A percentile compares a stretch with the other conserved stretches of the same genome.
Conservation (phyloP, 129 eudicot species). For the Artemisia tridentata region DNA sequence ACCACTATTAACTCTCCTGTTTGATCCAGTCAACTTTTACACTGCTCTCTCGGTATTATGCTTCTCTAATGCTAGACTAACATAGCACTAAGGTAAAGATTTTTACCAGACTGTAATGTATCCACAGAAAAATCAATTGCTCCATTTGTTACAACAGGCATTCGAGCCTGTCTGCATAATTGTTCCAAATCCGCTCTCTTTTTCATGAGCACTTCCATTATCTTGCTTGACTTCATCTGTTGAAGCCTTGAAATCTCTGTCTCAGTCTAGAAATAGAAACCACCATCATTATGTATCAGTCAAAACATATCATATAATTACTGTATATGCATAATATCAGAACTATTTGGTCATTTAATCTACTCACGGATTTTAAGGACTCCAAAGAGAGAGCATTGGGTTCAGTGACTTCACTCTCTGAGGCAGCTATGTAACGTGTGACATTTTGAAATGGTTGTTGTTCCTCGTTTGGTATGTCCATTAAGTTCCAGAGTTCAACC, state of each 20-base stretch:
- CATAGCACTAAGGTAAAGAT: conserved; percentile 2
- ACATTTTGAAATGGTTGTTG: conserved; percentile 58
- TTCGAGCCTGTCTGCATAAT: conserved; percentile 59
- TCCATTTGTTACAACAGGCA: conserved; percentile 43
- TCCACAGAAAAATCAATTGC: conserved; percentile 49
- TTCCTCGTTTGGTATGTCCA: conserved; percentile 75
- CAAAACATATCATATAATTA: background rate
- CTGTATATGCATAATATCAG: background rate
- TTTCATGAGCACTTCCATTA: conserved; percentile 73
- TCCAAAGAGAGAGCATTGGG: conserved; percentile 53
- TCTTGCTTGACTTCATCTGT: conserved; percentile 60
- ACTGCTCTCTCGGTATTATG: background rate
- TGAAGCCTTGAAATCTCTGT: conserved; percentile 68
- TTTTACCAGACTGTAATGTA: conserved; percentile 65
- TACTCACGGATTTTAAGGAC: conserved; percentile 42
- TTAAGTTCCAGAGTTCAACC: conserved; percentile 77
- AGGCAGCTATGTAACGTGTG: conserved; percentile 55
- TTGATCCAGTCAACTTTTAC: background rate
- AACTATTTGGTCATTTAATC: conserved; percentile 13
- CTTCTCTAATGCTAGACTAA: background rate
- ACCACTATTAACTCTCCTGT: background rate
- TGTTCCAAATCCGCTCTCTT: conserved; percentile 64
- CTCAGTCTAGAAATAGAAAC: conserved; percentile 51
- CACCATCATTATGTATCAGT: conserved; percentile 22
- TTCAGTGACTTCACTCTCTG: conserved; percentile 61